Evolutionary conservation across 2,329 filamentous ascomycete species (phyloP).

Genomic region (Microsporum canis): DNA sequence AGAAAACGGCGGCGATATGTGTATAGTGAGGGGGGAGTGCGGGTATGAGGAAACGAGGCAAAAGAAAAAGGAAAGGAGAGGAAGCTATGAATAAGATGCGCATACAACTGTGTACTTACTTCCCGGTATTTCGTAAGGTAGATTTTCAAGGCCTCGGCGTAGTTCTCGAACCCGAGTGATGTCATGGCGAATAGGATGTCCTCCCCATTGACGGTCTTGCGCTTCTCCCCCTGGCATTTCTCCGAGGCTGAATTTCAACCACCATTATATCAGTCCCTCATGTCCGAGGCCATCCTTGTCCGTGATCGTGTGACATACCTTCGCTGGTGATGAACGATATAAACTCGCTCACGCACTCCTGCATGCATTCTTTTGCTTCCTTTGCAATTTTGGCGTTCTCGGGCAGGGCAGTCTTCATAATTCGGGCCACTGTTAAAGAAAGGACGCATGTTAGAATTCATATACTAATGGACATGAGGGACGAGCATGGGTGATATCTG

Average conservation of each 20-base stretch:
- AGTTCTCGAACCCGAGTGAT: slow-evolving; percentile 96
- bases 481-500: neutral
- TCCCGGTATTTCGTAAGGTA: slow-evolving; percentile 96
- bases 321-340: slow-evolving; percentile 99
- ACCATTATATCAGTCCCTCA: neutral
- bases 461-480: neutral
- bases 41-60: neutral
- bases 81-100: neutral
- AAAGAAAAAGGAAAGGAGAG: neutral
- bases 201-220: slow-evolving; percentile 97
- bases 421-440: slow-evolving; percentile 71
- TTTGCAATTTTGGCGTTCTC: slow-evolving; percentile 99
- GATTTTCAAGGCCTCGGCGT: slow-evolving; percentile 94
- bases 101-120: slow-evolving; percentile 49
- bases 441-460: neutral
- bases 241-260: slow-evolving; percentile 63
- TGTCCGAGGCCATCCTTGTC: neutral
- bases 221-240: slow-evolving; percentile 98
- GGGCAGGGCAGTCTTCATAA: slow-evolving; percentile 96
- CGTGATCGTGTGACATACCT: slow-evolving; percentile 48
- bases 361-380: slow-evolving; percentile 99
- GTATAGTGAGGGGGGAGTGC: slow-evolving; percentile 17
- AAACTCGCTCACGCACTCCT: slow-evolving; percentile 99
- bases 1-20: slow-evolving; percentile 7
- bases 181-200: slow-evolving; percentile 99